Evolutionary conservation across 2,329 filamentous ascomycete genomes (phyloP), one percentile per base, ranked within the genome.

Genomic region (Colletotrichum somersetense): DNA sequence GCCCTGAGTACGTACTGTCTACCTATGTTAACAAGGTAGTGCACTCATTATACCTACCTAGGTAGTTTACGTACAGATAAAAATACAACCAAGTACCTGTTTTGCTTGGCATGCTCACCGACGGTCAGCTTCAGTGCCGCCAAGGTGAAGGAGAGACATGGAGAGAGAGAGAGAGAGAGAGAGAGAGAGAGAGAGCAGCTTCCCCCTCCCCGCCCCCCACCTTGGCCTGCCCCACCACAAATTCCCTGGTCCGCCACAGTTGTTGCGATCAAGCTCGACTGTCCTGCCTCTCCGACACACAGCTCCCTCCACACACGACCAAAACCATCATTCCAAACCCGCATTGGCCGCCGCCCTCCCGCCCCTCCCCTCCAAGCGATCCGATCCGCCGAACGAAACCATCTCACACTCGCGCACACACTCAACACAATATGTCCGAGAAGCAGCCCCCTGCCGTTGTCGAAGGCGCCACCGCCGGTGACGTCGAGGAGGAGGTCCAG

Each of bases 401-500:
- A n/a, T 3, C 12, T 2, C 20, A 38, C 20, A 35, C 12, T 6
- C 10, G 3, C 26, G 11, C 12, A 38, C 12, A 50, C 12, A n/a
- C 10, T 16, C 12, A 66, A 33, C 33, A 65, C 58, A 80, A 71
- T 71, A 92, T 93, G 90, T 88, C 91, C 74, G 83, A 86, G 73
- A 87, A 88, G 59, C 90, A 92, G 79, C 89, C 91, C 53, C 78
- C 85, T 26, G 26, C 26, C 26, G 26, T 26, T 26, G 26, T 26
- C 26, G 26, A 26, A 26, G 26, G 26, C 26, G 26, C 26, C 26
- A 26, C 26, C 40, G 84, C 86, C 57, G 88, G 85, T 73, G 88
- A 91, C 74, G 84, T 87, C 74, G 89, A 91, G 69, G 88, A 90
- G 73, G 88, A 89, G 76, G 81, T 85, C 75, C 75, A 81, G 42